Percentiles rank a stretch among this genome's conserved stretches.
Conservation (phyloP, 495 filamentous ascomycete species). For the Penicillium pancosmium region DNA sequence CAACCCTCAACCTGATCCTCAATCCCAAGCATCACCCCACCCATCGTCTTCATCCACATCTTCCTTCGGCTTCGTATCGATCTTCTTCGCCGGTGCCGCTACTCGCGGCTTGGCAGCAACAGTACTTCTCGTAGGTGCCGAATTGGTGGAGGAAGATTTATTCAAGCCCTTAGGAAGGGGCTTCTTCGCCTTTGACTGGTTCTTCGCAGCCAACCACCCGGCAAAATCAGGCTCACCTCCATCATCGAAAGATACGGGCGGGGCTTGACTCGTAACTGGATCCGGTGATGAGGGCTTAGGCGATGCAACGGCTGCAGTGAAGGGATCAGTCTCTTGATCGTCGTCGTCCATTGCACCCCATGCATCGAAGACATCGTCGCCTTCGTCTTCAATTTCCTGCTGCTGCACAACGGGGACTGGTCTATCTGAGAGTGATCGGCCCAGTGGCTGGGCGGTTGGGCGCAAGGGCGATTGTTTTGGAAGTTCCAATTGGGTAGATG, state of each 20-base stretch:
- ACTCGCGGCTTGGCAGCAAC: conserved; percentile 43
- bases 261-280: conserved; percentile 31
- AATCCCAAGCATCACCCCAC: conserved; percentile 63
- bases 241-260: conserved; percentile 68
- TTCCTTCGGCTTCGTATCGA: conserved; percentile 55
- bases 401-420: conserved; percentile 47
- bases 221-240: conserved; percentile 91
- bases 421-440: conserved; percentile 42
- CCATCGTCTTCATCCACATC: conserved; percentile 48
- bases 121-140: conserved; percentile 34
- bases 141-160: conserved; percentile 49
- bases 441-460: conserved; percentile 45
- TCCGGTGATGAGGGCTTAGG: conserved; percentile 36
- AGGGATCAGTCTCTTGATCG: conserved; percentile 52
- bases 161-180: conserved; percentile 75
- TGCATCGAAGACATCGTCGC: conserved; percentile 62
- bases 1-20: conserved; percentile 1
- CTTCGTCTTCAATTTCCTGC: conserved; percentile 42
- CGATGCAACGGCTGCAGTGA: conserved; percentile 43
- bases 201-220: conserved; percentile 86
- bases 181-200: conserved; percentile 69
- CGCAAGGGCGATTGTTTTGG: conserved; percentile 35
- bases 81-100: conserved; percentile 45
- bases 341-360: conserved; percentile 74
- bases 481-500: conserved; percentile 50